Conservation (phyloP, 2,329 filamentous ascomycete genomes). For the Fonsecaea monophora region DNA sequence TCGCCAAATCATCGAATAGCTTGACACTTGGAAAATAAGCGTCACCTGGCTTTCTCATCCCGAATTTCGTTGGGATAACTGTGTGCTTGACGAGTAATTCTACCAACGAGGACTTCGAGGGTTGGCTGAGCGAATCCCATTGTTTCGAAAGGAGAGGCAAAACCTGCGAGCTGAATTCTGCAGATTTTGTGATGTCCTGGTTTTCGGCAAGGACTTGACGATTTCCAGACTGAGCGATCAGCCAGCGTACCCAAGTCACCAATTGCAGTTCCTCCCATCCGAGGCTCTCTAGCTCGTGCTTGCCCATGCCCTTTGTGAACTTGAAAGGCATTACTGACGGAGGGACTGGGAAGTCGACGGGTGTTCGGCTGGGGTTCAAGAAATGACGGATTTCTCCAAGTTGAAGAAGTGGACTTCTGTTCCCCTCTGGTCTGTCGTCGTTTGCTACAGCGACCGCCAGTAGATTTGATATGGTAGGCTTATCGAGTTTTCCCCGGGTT, state of each 20-base stretch:
- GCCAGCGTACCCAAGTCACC: conserved; percentile 81
- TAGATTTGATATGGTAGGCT: conserved; percentile 69
- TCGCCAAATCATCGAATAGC: conserved; percentile 90
- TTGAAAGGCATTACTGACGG: conserved; percentile 81
- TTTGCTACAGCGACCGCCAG: conserved; percentile 72
- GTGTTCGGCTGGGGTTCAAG: conserved; percentile 77
- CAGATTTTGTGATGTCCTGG: conserved; percentile 73
- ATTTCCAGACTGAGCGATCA: conserved; percentile 71
- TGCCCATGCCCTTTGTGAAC: conserved; percentile 74
- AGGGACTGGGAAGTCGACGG: conserved; percentile 79
- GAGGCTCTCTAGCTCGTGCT: conserved; percentile 74
- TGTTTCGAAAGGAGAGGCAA: conserved; percentile 83
- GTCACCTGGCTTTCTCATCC: conserved; percentile 84
- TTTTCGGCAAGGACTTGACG: conserved; percentile 63
- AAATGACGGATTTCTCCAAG: conserved; percentile 78
- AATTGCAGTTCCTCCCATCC: conserved; percentile 87
- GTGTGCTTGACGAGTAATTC: conserved; percentile 70
- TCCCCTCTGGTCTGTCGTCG: conserved; percentile 63
- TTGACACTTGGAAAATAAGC: conserved; percentile 94
- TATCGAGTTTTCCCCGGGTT: conserved; percentile 73
- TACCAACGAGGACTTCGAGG: conserved; percentile 70
- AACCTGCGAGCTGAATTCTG: conserved; percentile 77
- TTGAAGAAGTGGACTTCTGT: conserved; percentile 74
- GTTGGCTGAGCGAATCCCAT: conserved; percentile 79
- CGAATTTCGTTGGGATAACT: conserved; percentile 86